Percentiles rank a stretch among this genome's conserved stretches.
These are phyloP conservation scores for Globisporangium nunn DNA, from an alignment of 352 stramenopile species.

Conservation along the genomic window DNA sequence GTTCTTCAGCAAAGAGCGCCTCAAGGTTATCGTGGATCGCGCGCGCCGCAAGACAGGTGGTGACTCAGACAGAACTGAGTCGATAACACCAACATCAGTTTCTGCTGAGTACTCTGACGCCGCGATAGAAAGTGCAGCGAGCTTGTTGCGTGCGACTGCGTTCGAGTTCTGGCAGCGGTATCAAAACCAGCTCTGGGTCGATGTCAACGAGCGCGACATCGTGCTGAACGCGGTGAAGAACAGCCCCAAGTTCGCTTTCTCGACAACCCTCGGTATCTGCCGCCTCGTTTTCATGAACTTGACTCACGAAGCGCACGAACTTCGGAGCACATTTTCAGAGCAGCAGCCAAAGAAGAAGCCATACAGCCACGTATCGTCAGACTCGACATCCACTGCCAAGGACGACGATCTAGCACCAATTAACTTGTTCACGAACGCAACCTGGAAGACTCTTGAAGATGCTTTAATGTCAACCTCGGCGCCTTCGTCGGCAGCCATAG, in stretches of 20 bases:
- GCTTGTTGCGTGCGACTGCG: constrained; percentile 25
- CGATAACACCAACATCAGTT: not conserved
- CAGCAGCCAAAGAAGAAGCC: constrained; percentile 9
- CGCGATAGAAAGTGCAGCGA: constrained; percentile 19
- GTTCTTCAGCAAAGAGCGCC: constrained; percentile 35
- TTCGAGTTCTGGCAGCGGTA: constrained; percentile 76
- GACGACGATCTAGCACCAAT: constrained; percentile 7
- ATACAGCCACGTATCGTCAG: not conserved
- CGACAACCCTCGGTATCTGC: constrained; percentile 41
- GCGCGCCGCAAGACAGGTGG: not conserved
- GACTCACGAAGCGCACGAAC: constrained; percentile 38
- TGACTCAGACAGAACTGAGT: not conserved
- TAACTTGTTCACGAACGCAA: constrained; percentile 39
- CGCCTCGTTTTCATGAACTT: constrained; percentile 46
- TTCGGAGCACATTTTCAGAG: constrained; percentile 6
- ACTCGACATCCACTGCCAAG: not conserved
- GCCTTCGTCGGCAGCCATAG: constrained; percentile 3
- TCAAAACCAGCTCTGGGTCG: constrained; percentile 67
- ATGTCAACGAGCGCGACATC: constrained; percentile 58
- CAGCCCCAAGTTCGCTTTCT: constrained; percentile 40
- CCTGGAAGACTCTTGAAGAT: constrained; percentile 62
- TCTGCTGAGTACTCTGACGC: constrained; percentile 9
- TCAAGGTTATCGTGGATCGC: constrained; percentile 5
- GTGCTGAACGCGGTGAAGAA: constrained; percentile 39
- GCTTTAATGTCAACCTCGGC: constrained; percentile 17